Conservation (phyloP, 2,329 filamentous ascomycete species). For the Trichoderma sp. region DNA sequence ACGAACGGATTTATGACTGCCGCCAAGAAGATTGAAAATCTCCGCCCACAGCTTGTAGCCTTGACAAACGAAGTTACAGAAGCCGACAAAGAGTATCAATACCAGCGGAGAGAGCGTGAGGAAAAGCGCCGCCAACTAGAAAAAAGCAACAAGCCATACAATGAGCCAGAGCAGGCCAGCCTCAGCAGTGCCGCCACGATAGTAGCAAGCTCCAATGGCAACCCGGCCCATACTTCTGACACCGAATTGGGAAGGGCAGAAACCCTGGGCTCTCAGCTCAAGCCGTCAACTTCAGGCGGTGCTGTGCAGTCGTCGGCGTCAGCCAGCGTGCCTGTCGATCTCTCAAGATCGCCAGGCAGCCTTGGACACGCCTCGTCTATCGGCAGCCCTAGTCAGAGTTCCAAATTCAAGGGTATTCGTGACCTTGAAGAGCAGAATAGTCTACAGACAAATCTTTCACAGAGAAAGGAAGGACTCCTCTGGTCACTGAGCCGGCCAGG, state of each 20-base stretch:
- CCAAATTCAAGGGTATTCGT: slow-evolving; percentile 86
- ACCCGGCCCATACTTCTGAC: slow-evolving; percentile 60
- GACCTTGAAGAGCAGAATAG: slow-evolving; percentile 85
- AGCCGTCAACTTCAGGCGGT: slow-evolving; percentile 53
- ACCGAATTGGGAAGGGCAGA: slow-evolving; percentile 73
- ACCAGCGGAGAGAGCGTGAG: slow-evolving; percentile 91
- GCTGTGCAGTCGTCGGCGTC: slow-evolving; percentile 40
- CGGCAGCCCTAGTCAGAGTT: slow-evolving; percentile 55
- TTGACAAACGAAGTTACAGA: slow-evolving; percentile 86
- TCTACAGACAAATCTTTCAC: slow-evolving; percentile 55
- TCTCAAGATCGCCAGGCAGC: slow-evolving; percentile 62
- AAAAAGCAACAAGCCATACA: slow-evolving; percentile 77
- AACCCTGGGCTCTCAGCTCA: slow-evolving; percentile 67
- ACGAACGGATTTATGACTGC: slow-evolving; percentile 80
- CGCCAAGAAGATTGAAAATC: slow-evolving; percentile 82
- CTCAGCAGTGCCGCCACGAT: slow-evolving; percentile 43
- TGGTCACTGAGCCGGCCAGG: slow-evolving; percentile 94
- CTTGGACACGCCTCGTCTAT: slow-evolving; percentile 48
- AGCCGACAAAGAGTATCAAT: slow-evolving; percentile 95
- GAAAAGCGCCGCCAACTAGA: slow-evolving; percentile 90
- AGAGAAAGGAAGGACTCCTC: slow-evolving; percentile 89
- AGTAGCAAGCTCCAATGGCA: slow-evolving; percentile 48
- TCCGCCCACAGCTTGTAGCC: slow-evolving; percentile 88
- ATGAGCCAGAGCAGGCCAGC: slow-evolving; percentile 67
- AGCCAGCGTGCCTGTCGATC: slow-evolving; percentile 42